Base-by-base conservation (phyloP, 306 rosid genomes). In the Cercis canadensis region DNA sequence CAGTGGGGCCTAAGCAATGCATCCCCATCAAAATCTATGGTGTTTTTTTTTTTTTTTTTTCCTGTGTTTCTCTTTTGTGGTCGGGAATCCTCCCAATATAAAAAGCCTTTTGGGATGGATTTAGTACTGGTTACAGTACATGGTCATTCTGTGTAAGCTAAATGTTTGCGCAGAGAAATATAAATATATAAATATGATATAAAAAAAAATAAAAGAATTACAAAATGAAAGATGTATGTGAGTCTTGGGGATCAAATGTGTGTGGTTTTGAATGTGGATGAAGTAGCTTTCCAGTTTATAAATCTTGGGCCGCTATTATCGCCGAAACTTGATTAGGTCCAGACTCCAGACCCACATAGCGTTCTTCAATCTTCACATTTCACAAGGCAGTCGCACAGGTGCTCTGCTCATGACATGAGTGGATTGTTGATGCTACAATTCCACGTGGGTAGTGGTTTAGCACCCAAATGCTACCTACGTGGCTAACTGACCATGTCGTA, bases 201-300 rank as follows among this genome's bases (percentile, higher is more conserved):
- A n/a, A n/a, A n/a, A n/a, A n/a, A n/a, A n/a, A n/a, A n/a, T n/a
- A n/a, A n/a, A n/a, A n/a, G n/a, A n/a, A n/a, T n/a, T n/a, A n/a
- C n/a, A n/a, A n/a, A n/a, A n/a, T n/a, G n/a, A n/a, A n/a, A n/a
- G n/a, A n/a, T n/a, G n/a, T n/a, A n/a, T n/a, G n/a, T n/a, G n/a
- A n/a, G n/a, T n/a, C n/a, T n/a, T n/a, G n/a, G n/a, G 77, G 81
- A 80, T 86, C 71, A 80, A 73, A 62, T 57, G 71, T 66, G 66
- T 72, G 81, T 79, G 87, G 85, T 12, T 76, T 59, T 72, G 36
- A 45, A 64, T 60, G 19, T 17, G 9, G 53, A 74, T 4, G 41
- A 12, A 24, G 57, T 46, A 49, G 19, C 70, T 36, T 58, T 73
- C 80, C 45, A 11, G 16, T 24, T 44, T 40, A 5, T 17, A 37